Base-by-base conservation (phyloP, 2,329 filamentous ascomycete species). In the Trichoderma endophyticum region DNA sequence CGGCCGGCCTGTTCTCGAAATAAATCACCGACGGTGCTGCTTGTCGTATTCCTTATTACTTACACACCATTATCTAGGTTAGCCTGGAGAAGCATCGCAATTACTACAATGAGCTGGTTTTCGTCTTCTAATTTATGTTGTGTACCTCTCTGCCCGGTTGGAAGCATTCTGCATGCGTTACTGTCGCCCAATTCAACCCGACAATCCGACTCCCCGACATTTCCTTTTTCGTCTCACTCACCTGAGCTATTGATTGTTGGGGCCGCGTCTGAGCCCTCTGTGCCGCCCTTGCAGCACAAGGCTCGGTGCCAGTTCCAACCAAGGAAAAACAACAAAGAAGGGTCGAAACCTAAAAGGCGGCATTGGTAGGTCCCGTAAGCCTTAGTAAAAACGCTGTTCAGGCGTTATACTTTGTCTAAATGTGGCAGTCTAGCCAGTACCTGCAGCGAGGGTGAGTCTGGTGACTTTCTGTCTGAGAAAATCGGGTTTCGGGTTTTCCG, bases 181-280 rank as follows among this genome's bases (percentile, higher is more conserved):
- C n/a, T 32, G 12, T 36, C n/a, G 60, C 60, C 60, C 28, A 63
- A 5, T 24, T 28, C 21, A 12, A 26, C 63, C 48, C 32, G 30
- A 24, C 48, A 57, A 15, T 51, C 63, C 48, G n/a, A 26, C 14
- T 14, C 48, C 30, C 48, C 63, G 39, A 30, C 67, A 36, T 43
- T 70, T 21, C 12, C 24, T 34, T 18, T 54, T 70, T 34, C 61
- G 36, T 28, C 34, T 15, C 36, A 34, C 8, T 70, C 67, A 70
- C 67, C 67, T 70, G 67, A 70, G 28, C 67, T 70, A 70, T 70
- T 70, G 67, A 62, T 62, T 62, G 34, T 34, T 62, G 34, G 39
- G n/a, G 28, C 36, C 32, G 56, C 59, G n/a, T 70, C 48, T 26
- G 36, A 28, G 56, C 21, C n/a, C 30, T 43, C 43, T 30, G 32